Base-by-base conservation (phyloP, 257 asterid genomes). In the Lithospermum erythrorhizon region DNA sequence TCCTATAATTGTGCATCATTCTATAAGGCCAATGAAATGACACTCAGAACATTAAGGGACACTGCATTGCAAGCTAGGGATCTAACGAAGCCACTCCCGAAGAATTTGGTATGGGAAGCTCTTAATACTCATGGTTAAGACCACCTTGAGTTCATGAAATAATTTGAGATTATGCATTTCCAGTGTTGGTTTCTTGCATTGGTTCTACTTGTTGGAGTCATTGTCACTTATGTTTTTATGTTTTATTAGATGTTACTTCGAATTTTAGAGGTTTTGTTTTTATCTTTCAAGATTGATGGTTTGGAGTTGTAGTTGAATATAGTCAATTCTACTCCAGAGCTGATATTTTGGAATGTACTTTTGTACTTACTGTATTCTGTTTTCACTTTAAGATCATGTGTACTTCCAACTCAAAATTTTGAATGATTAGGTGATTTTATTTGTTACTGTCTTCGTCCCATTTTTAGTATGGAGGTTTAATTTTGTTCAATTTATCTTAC, bases 11-110 rank as follows among this genome's bases (percentile, higher is more conserved):
- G 49, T 0, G 84, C 90, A 0, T 65, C 97, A 0, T 90, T 90
- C 55, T 85, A 73, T 83, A 79, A 69, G 79, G 96, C 97, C 0
- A 90, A 90, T 32, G 78, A 30, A 4, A 64, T 69, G 89, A 90
- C 97, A 0, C 0, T 83, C 2, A 53, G 63, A 65, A 87, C 94
- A 0, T 66, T 87, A 14, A 73, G 73, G 57, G 53, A 68, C 18
- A 90, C 96, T 1, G 97, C 96, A 5, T 15, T 90, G 77, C 86
- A 85, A 82, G 97, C 97, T 6, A 68, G 94, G 67, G 97, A 87
- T 69, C 56, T 84, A 4, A 61, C 82, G 18, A 82, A 72, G 29
- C 93, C 95, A 0, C 70, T 75, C 29, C 86, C 94, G 0, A 86
- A 62, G 81, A 90, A 87, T 66, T 56, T 90, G 51, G 89, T 87